These are phyloP conservation scores for Suhomyces tanzawaensis DNA, from an alignment of 805 yeast species.

Conservation along the genomic window DNA sequence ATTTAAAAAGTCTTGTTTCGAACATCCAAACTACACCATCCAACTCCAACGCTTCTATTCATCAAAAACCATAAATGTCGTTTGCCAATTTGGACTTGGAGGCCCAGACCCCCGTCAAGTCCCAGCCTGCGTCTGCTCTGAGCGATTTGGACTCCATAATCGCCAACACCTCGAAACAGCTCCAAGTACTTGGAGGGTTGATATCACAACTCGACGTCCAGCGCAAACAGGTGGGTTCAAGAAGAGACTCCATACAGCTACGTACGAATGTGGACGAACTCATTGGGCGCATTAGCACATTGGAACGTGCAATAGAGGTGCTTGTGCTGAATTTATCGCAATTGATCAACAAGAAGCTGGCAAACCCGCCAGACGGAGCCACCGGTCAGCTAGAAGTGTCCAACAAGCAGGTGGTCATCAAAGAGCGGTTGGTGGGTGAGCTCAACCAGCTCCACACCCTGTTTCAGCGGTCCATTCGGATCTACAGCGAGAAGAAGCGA, in stretches of 20 bases:
- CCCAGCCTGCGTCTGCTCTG: constrained; percentile 6
- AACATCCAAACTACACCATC: neutral
- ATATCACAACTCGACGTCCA: constrained; percentile 50
- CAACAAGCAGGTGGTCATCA: constrained; percentile 41
- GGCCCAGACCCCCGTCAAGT: constrained; percentile 35
- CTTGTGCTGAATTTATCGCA: constrained; percentile 27
- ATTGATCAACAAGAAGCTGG: constrained; percentile 29
- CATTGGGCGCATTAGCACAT: constrained; percentile 27
- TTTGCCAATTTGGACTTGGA: constrained; percentile 53
- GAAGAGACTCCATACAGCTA: constrained; percentile 42
- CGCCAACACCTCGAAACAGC: constrained; percentile 35
- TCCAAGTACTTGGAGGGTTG: constrained; percentile 47
- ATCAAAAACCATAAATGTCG: constrained; percentile 38
- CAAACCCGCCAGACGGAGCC: constrained; percentile 5
- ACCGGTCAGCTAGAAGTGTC: constrained; percentile 23
- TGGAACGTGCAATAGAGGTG: constrained; percentile 31
- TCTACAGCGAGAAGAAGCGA: constrained; percentile 49
- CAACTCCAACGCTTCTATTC: too few relatives aligned
- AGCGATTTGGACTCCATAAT: constrained; percentile 35
- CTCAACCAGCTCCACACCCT: constrained; percentile 48
- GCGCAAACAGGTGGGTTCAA: constrained; percentile 51
- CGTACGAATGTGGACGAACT: constrained; percentile 35
- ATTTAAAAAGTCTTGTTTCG: too few relatives aligned
- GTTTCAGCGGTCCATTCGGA: constrained; percentile 42
- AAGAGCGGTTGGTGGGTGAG: constrained; percentile 56